phyloP scores from a whole-genome alignment of 1,284 basidiomycete species.

The Limonomyces culmigenus region DNA sequence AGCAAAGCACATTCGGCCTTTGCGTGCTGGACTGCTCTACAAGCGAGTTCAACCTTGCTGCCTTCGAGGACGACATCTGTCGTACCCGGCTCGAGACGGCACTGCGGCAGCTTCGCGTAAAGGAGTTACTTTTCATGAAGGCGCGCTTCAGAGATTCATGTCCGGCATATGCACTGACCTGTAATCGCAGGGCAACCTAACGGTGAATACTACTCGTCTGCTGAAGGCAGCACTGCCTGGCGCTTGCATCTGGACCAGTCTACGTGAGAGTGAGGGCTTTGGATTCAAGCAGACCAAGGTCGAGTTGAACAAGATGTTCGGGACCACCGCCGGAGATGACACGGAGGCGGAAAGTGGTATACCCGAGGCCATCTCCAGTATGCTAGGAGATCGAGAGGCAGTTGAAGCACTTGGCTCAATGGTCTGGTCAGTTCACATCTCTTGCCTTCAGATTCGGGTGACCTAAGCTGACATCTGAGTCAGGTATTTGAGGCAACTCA shows the following conservation, averaged over 20 bases:
- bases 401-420: slow-evolving; percentile 79
- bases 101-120: slow-evolving; percentile 83
- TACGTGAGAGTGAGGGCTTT: slow-evolving; percentile 73
- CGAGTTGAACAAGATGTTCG: slow-evolving; percentile 59
- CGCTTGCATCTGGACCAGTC: slow-evolving; percentile 74
- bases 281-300: slow-evolving; percentile 54
- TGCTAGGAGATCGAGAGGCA: slow-evolving; percentile 48
- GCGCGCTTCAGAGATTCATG: slow-evolving; percentile 21
- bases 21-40: slow-evolving; percentile 95
- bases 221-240: slow-evolving; percentile 67
- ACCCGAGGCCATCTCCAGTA: slow-evolving; percentile 57
- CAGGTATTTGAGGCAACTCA: slow-evolving; percentile 79
- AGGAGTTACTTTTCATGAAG: slow-evolving; percentile 89
- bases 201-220: slow-evolving; percentile 65
- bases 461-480: not conserved
- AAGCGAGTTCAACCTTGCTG: slow-evolving; percentile 85
- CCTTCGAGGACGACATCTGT: slow-evolving; percentile 86
- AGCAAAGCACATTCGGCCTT: slow-evolving; percentile 61
- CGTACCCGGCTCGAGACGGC: slow-evolving; percentile 89
- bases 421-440: slow-evolving; percentile 45
- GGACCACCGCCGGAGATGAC: slow-evolving; percentile 18
- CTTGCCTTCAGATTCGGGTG: not conserved
- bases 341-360: slow-evolving; percentile 27
- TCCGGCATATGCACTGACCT: slow-evolving; percentile 3
- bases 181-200: slow-evolving; percentile 56